Conservation (phyloP, 441 rosid genomes). For the Bruguiera hainesii region DNA sequence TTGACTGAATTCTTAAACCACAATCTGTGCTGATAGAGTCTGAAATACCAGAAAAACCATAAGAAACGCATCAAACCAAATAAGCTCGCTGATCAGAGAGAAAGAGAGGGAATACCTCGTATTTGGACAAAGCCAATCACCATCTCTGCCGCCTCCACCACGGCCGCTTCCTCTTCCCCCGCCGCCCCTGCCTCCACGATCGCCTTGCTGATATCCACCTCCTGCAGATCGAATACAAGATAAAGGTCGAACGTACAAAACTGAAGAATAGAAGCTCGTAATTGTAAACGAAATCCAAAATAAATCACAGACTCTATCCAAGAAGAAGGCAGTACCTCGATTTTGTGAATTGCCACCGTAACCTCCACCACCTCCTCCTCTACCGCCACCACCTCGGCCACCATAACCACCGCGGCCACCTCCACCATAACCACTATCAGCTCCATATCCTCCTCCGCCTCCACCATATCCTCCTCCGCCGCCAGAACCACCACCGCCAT, state of each 20-base stretch:
- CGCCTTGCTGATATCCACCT: slow-evolving; percentile 4
- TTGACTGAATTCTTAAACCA: not conserved
- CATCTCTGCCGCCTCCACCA: slow-evolving; percentile 1
- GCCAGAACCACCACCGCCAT: slow-evolving; percentile 28
- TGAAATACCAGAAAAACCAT: not conserved
- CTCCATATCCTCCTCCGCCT: slow-evolving; percentile 18
- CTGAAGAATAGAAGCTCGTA: not conserved
- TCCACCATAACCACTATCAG: not conserved
- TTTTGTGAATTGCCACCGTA: slow-evolving; percentile 3
- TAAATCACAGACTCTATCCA: not conserved
- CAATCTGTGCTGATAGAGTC: not conserved
- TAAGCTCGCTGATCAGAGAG: not conserved
- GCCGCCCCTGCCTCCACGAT: slow-evolving; percentile 1
- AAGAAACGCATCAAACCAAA: not conserved
- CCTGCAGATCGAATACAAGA: not conserved
- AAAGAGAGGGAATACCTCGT: not conserved
- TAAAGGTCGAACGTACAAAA: not conserved
- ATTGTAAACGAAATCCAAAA: not conserved
- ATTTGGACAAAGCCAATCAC: slow-evolving; percentile 5
- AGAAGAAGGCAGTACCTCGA: not conserved
- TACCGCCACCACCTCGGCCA: not conserved
- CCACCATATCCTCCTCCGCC: slow-evolving; percentile 28
- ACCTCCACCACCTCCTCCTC: not conserved
- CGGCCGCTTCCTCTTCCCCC: slow-evolving; percentile 1
- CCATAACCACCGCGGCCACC: slow-evolving; percentile 3